Evolutionary conservation across 2,329 filamentous ascomycete species (phyloP), one percentile per base, ranked within the genome.

Genomic region (Cordyceps farinosa): DNA sequence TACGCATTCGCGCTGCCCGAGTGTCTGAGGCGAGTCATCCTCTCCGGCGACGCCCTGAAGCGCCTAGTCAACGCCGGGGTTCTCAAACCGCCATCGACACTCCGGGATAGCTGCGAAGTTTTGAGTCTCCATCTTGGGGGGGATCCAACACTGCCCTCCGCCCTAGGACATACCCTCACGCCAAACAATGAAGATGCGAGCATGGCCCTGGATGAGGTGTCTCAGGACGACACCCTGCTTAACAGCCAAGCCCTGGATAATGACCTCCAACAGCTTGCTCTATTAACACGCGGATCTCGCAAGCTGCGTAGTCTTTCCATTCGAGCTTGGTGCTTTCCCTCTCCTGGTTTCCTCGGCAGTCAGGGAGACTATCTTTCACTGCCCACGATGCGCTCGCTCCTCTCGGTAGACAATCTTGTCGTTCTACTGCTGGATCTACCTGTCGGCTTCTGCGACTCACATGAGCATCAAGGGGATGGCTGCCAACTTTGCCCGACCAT

Each of bases 391-490:
- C 54, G 56, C 61, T 55, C 66, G 6, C 53, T 67, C 3, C 64
- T 69, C 15, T 64, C 66, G 15, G 5, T 67, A 55, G 50, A 65
- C 17, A 65, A 66, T 50, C 45, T 69, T 22, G 65, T 38, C 8
- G 48, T 66, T 42, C 61, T 69, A 22, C 66, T 65, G 8, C 30
- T 69, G 13, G 66, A 69, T 50, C 48, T 68, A 15, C 27, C 56
- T 30, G 59, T 47, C n/a, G 27, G 36, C 45, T 38, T 66, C 40
- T 45, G 53, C n/a, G 11, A n/a, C 51, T 32, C 62, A 51, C 47
- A 61, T 29, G 55, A 53, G 44, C 29, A 61, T 32, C 45, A 6
- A 57, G 51, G 11, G 13, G 51, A 52, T 11, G 15, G 10, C 40
- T 22, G 48, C 22, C 63, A 67, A 59, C 51, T 53, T 7, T 53